phyloP scores from a whole-genome alignment of 805 yeast species.

The Myxozyma lipomycoides region DNA sequence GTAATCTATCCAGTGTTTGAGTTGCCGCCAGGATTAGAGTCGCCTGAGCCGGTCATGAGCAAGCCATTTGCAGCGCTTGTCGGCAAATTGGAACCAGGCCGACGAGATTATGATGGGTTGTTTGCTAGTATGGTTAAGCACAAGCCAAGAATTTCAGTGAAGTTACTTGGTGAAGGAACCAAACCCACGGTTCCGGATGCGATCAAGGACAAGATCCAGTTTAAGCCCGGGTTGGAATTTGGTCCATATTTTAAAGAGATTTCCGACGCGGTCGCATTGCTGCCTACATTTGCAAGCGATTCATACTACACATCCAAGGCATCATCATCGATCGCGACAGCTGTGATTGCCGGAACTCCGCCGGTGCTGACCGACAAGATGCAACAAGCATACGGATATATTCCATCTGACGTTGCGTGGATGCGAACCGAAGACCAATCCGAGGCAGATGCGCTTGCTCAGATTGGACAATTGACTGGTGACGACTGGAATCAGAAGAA shows the following conservation, averaged over 20 bases:
- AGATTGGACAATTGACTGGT: slow-evolving; percentile 10
- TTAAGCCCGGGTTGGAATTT: slow-evolving; percentile 12
- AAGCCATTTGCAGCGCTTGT: slow-evolving; percentile 17
- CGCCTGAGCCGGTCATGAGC: slow-evolving; percentile 4
- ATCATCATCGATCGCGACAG: slow-evolving; percentile 22
- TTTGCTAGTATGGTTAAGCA: slow-evolving; percentile 8
- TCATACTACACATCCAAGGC: slow-evolving; percentile 20
- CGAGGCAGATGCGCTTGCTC: slow-evolving; percentile 19
- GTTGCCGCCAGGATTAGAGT: slow-evolving; percentile 10
- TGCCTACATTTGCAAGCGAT: slow-evolving; percentile 22
- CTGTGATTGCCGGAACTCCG: slow-evolving; percentile 19
- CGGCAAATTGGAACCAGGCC: slow-evolving; percentile 28
- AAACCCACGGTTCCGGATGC: slow-evolving; percentile 9
- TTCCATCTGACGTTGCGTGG: slow-evolving; percentile 21
- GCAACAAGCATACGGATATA: slow-evolving; percentile 15
- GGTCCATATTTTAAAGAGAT: slow-evolving; percentile 14
- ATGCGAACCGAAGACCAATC: slow-evolving; percentile 18
- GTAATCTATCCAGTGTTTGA: slow-evolving; percentile 19
- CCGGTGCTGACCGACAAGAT: slow-evolving; percentile 14
- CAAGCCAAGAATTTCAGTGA: slow-evolving; percentile 12
- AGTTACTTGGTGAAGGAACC: slow-evolving; percentile 16
- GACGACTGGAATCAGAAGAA: slow-evolving; percentile 19
- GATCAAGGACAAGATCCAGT: slow-evolving; percentile 4
- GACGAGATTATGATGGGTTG: slow-evolving; percentile 19
- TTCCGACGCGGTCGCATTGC: slow-evolving; percentile 12